Evolutionary conservation across 345 rosid genomes (phyloP).

Genomic region (Moricandia moricandioides): DNA sequence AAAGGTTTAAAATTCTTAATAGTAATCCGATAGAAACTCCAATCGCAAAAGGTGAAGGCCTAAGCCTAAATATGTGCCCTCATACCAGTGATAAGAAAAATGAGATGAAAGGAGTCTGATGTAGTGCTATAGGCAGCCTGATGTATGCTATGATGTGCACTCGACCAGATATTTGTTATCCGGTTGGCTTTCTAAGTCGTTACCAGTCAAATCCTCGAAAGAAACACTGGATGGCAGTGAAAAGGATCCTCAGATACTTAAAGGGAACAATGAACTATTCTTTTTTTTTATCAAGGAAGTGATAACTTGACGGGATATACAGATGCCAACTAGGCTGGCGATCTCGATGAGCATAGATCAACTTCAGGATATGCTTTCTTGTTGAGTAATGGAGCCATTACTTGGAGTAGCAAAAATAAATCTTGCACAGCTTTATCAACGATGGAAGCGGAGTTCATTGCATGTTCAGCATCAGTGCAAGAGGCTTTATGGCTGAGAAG

Average conservation of each 20-base stretch:
- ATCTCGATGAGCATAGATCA: neutral
- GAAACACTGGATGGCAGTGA: neutral
- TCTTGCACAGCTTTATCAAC: no score
- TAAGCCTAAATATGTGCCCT: no score
- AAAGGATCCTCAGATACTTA: neutral
- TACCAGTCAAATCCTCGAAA: neutral
- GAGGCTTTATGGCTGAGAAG: no score
- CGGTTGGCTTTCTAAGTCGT: neutral
- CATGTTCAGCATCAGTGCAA: no score
- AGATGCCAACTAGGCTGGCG: neutral
- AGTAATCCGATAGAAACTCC: no score
- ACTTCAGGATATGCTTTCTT: no score
- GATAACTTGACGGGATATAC: neutral
- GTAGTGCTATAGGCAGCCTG: neutral
- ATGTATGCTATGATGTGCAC: neutral
- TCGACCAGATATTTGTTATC: no score
- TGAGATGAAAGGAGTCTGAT: neutral
- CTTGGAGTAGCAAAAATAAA: no score
- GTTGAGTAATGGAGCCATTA: no score
- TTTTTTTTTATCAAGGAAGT: neutral
- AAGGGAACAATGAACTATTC: neutral
- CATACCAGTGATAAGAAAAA: neutral
- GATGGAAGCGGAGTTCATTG: no score
- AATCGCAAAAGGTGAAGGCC: no score
- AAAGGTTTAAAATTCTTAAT: no score